Percentiles rank a stretch among this genome's conserved stretches.
Evolutionary conservation across 768 basidiomycete genomes (phyloP).

Genomic region (Phlebiopsis gigantea): DNA sequence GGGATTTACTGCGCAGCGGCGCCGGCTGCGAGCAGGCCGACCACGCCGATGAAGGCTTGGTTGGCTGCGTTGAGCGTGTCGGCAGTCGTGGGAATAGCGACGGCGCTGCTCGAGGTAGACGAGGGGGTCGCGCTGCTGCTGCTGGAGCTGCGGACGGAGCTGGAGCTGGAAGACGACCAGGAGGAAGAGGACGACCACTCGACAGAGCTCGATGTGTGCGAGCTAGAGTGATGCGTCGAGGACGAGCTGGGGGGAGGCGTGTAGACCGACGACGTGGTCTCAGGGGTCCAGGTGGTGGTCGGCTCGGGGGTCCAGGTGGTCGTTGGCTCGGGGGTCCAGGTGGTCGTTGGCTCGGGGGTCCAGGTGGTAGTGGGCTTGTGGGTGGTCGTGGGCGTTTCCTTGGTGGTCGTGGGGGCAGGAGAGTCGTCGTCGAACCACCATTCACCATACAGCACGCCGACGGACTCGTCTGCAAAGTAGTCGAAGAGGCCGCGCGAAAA

Average conservation of each 20-base stretch:
- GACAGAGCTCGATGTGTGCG: background rate
- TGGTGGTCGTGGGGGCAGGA: slow-evolving; percentile 11
- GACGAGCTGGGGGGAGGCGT: too few species aligned
- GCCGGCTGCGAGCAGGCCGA: slow-evolving; percentile 20
- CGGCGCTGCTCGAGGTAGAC: slow-evolving; percentile 15
- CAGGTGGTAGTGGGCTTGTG: slow-evolving; percentile 15
- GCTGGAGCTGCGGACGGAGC: slow-evolving; percentile 19
- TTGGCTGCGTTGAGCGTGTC: slow-evolving; percentile 30
- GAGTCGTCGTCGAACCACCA: slow-evolving; percentile 52
- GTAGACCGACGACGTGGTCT: slow-evolving; percentile 26
- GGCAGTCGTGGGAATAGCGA: slow-evolving; percentile 21
- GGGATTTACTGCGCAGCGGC: slow-evolving; percentile 10
- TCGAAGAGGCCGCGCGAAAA: slow-evolving; percentile 61
- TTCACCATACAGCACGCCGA: slow-evolving; percentile 53
- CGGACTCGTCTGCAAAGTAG: slow-evolving; percentile 43
- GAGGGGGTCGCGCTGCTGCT: slow-evolving; percentile 16
- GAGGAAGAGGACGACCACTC: background rate
- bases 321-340: background rate
- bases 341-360: background rate
- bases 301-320: background rate
- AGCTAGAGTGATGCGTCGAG: slow-evolving; percentile 20
- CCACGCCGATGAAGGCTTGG: slow-evolving; percentile 25
- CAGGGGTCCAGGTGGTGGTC: slow-evolving; percentile 14
- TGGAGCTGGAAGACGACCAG: too few species aligned
- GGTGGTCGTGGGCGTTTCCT: slow-evolving; percentile 13